phyloP scores from a whole-genome alignment of 306 rosid genomes.

The Prunus mira region DNA sequence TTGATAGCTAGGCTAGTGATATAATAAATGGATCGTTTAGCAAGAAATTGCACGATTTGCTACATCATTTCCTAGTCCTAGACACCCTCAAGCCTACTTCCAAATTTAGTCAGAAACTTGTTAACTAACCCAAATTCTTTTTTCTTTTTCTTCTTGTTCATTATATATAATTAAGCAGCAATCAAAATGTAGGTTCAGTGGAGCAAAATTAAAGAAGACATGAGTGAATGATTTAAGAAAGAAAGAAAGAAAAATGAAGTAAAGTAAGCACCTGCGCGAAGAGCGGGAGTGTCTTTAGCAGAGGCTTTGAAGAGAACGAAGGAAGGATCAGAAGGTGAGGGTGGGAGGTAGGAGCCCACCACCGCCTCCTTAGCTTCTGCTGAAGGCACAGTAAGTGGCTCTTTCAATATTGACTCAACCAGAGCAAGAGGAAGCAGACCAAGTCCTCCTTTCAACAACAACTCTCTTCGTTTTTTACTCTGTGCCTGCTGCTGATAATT shows the following conservation, averaged over 20 bases:
- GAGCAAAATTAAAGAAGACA: neutral
- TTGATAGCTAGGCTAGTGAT: neutral
- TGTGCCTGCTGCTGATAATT: neutral
- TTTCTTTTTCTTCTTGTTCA: too few species aligned
- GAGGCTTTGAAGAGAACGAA: slow-evolving; percentile 88
- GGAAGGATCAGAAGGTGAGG: slow-evolving; percentile 67
- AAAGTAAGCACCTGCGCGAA: slow-evolving; percentile 87
- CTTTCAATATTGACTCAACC: slow-evolving; percentile 3
- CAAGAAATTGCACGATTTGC: too few species aligned
- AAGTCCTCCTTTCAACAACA: slow-evolving; percentile 43
- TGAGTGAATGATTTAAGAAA: neutral
- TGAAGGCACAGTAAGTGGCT: slow-evolving; percentile 27
- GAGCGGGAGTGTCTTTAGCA: slow-evolving; percentile 88
- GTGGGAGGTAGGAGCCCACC: slow-evolving; percentile 83
- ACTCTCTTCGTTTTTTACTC: slow-evolving; percentile 40
- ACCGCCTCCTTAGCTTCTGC: slow-evolving; percentile 61
- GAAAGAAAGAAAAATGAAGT: neutral
- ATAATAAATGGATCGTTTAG: too few species aligned
- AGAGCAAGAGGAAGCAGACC: slow-evolving; percentile 45
- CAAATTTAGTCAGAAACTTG: too few species aligned
- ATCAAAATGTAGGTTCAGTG: neutral
- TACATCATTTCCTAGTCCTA: too few species aligned
- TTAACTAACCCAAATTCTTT: too few species aligned
- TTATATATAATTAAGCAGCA: neutral
- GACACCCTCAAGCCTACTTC: too few species aligned